A percentile compares a stretch with the other conserved stretches of the same genome.
Conservation (phyloP, 106 monocot species). For the Acorus calamus region DNA sequence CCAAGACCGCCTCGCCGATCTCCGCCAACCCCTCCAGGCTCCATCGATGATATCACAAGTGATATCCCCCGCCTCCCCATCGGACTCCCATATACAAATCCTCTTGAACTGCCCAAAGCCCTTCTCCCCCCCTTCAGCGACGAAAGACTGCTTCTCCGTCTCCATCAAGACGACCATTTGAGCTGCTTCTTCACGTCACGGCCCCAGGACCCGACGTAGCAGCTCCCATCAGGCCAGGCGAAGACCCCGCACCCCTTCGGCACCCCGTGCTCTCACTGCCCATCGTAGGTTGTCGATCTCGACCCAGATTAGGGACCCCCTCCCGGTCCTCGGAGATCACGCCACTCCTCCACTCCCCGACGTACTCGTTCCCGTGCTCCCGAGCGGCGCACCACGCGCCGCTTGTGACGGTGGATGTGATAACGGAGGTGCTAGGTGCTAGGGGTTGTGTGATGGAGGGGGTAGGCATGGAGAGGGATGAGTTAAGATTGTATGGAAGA, state of each 20-base stretch:
- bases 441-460: too few relatives aligned
- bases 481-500: too few relatives aligned
- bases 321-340: slow-evolving; percentile 49
- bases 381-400: slow-evolving; percentile 43
- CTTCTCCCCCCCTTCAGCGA: slow-evolving; percentile 12
- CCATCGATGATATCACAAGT: slow-evolving; percentile 68
- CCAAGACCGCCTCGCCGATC: background rate
- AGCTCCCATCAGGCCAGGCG: slow-evolving; percentile 60
- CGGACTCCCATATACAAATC: slow-evolving; percentile 87
- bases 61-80: slow-evolving; percentile 66
- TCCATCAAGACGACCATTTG: slow-evolving; percentile 9
- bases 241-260: slow-evolving; percentile 58
- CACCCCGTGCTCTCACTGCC: slow-evolving; percentile 52
- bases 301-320: slow-evolving; percentile 58
- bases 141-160: slow-evolving; percentile 20
- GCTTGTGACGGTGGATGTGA: background rate
- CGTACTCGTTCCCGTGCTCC: slow-evolving; percentile 65
- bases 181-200: slow-evolving; percentile 8
- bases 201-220: slow-evolving; percentile 51
- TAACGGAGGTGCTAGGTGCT: too few relatives aligned
- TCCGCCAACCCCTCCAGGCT: slow-evolving; percentile 9
- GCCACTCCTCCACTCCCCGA: slow-evolving; percentile 62
- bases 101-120: slow-evolving; percentile 12
- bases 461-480: too few relatives aligned
- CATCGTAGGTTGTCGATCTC: slow-evolving; percentile 54